A percentile compares a stretch with the other conserved stretches of the same genome.
These are phyloP conservation scores for Xanthoconium stramineum DNA, from an alignment of 768 basidiomycete genomes.

Conservation along the genomic window DNA sequence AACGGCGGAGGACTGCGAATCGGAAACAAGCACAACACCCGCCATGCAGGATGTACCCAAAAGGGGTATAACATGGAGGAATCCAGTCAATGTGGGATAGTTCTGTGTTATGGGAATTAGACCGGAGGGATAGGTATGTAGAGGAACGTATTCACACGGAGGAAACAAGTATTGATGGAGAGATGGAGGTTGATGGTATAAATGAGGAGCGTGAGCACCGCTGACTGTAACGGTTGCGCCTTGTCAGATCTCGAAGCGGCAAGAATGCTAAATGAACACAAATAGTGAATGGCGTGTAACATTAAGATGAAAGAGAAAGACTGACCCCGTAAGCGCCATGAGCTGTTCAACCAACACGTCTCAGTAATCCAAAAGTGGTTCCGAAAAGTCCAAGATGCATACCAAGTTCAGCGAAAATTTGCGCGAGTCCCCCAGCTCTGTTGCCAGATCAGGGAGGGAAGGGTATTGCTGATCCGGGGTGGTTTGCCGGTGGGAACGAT, in stretches of 20 bases:
- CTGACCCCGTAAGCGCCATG: background rate
- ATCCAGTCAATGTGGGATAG: background rate
- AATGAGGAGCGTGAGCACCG: slow-evolving; percentile 16
- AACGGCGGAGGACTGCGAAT: slow-evolving; percentile 8
- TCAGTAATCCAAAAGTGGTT: background rate
- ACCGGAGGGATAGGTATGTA: background rate
- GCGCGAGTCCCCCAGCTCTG: slow-evolving; percentile 11
- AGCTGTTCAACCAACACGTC: background rate
- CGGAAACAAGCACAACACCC: slow-evolving; percentile 1
- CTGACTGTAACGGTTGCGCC: background rate
- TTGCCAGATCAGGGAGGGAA: background rate
- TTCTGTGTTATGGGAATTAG: background rate
- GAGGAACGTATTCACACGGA: slow-evolving; percentile 5
- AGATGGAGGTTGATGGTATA: slow-evolving; percentile 25
- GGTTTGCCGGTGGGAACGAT: background rate
- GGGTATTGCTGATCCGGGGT: background rate
- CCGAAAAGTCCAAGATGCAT: background rate
- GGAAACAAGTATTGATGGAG: slow-evolving; percentile 2
- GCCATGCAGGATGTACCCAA: slow-evolving; percentile 12
- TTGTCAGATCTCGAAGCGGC: slow-evolving; percentile 6
- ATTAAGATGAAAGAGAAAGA: background rate
- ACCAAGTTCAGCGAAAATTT: slow-evolving; percentile 20
- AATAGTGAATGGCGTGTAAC: background rate
- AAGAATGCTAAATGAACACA: background rate
- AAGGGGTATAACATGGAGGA: slow-evolving; percentile 13